Base-by-base conservation (phyloP, 352 stramenopile genomes). In the Hyaloperonospora arabidopsidis region DNA sequence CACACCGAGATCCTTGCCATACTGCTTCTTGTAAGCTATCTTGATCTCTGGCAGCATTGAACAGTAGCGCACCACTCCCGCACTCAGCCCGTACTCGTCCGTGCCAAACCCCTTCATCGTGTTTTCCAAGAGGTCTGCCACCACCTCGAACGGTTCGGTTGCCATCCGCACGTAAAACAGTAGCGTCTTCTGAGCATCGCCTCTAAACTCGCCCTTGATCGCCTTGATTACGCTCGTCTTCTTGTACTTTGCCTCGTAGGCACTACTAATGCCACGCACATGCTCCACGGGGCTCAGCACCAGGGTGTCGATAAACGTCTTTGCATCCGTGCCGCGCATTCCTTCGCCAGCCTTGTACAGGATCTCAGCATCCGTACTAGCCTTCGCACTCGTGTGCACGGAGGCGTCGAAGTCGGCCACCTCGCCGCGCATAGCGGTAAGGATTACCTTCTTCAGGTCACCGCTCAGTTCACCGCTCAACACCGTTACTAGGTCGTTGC, bases 271-370 rank as follows among this genome's bases (percentile, higher is more conserved):
- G 54, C 72, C 72, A 29, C 54, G 52, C 34, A 84, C 47, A 58
- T 78, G 66, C 62, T 82, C 52, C 5, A 59, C 51, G 19, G 72
- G 72, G 48, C 65, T 79, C 22, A 49, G 67, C 15, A 74, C 46
- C 13, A 74, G 10, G 14, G 77, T 63, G 28, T 68, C 69, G 49
- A 81, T 79, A 51, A 87, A 82, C n/a, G 63, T 57, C 8, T 68
- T 61, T 52, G 84, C 71, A 39, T 87, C 72, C n/a, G 76, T 89
- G 17, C 79, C 76, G 25, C 72, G 71, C 35, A 67, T 70, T 43
- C 76, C 76, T 68, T 89, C 68, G 55, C 76, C 76, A 19, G 76
- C 79, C 41, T 82, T 79, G 70, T 87, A 89, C 5, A 89, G 47
- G 1, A 29, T 65, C 23, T 75, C 74, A 0, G 79, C 79, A 28